A percentile compares a stretch with the other conserved stretches of the same genome.
phyloP scores from a whole-genome alignment of 2,329 filamentous ascomycete genomes.

The Aspergillus neotritici region DNA sequence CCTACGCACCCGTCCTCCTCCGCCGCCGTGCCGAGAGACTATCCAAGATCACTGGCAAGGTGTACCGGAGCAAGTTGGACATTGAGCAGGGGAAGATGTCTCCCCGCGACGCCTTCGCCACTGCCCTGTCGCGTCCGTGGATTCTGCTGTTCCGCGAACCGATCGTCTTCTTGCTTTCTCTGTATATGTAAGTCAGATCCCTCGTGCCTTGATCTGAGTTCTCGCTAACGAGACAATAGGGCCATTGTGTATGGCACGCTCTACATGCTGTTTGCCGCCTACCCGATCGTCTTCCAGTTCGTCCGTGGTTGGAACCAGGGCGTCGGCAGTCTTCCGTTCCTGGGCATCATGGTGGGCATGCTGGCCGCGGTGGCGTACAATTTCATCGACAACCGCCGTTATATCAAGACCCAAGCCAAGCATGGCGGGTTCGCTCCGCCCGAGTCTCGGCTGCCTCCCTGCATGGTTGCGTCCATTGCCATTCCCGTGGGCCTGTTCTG shows the following conservation, averaged over 20 bases:
- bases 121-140: conserved; percentile 47
- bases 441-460: conserved; percentile 50
- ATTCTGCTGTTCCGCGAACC: conserved; percentile 46
- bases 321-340: conserved; percentile 44
- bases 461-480: conserved; percentile 45
- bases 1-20: conserved; percentile 49
- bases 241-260: conserved; percentile 49
- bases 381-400: conserved; percentile 40
- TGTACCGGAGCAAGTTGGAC: conserved; percentile 40
- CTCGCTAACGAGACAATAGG: no score
- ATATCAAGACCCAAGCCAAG: conserved; percentile 36
- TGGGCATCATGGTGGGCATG: conserved; percentile 45
- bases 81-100: conserved; percentile 40
- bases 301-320: conserved; percentile 45
- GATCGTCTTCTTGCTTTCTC: conserved; percentile 47
- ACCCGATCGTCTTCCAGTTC: conserved; percentile 46
- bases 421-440: conserved; percentile 56
- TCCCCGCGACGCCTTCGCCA: conserved; percentile 37
- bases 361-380: conserved; percentile 36
- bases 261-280: conserved; percentile 51
- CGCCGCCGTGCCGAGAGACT: conserved; percentile 45
- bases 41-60: conserved; percentile 47
- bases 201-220: no score
- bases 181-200: conserved; percentile 34
- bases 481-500: conserved; percentile 55